A percentile compares a stretch with the other conserved stretches of the same genome.
phyloP scores from a whole-genome alignment of 1,284 basidiomycete species.

The Ustanciosporium gigantosporum region DNA sequence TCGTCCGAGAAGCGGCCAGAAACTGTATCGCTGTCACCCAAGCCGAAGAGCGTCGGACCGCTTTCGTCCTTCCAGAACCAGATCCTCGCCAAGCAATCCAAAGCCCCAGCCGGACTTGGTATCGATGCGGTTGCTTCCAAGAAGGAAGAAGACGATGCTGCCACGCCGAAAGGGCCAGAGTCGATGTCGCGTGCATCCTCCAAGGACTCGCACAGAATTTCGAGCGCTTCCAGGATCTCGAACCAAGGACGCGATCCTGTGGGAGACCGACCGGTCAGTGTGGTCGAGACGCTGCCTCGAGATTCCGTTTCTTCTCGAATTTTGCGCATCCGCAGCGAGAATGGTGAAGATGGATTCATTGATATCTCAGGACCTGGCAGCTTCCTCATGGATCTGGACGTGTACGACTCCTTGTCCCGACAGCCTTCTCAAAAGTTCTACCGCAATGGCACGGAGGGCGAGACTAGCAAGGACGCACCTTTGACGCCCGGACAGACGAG shows the following conservation, averaged over 20 bases:
- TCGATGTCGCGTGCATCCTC: background rate
- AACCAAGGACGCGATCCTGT: background rate
- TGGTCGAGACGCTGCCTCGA: background rate
- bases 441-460: slow-evolving; percentile 1
- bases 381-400: slow-evolving; percentile 41
- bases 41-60: background rate
- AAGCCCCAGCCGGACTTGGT: slow-evolving; percentile 10
- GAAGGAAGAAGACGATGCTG: slow-evolving; percentile 1
- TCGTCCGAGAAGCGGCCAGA: background rate
- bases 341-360: background rate
- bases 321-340: background rate
- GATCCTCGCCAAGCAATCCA: slow-evolving; percentile 4
- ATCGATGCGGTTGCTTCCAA: slow-evolving; percentile 14
- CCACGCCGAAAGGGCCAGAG: background rate
- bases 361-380: slow-evolving; percentile 3
- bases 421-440: slow-evolving; percentile 13
- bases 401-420: slow-evolving; percentile 32
- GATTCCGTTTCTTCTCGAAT: background rate
- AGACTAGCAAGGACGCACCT: no score
- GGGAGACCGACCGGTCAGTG: background rate
- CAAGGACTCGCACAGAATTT: no score
- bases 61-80: slow-evolving; percentile 8
- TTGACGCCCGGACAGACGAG: slow-evolving; percentile 17
- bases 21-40: background rate
- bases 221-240: background rate